Base-by-base conservation (phyloP, 139 green algal species). In the Marvania coccoides region DNA sequence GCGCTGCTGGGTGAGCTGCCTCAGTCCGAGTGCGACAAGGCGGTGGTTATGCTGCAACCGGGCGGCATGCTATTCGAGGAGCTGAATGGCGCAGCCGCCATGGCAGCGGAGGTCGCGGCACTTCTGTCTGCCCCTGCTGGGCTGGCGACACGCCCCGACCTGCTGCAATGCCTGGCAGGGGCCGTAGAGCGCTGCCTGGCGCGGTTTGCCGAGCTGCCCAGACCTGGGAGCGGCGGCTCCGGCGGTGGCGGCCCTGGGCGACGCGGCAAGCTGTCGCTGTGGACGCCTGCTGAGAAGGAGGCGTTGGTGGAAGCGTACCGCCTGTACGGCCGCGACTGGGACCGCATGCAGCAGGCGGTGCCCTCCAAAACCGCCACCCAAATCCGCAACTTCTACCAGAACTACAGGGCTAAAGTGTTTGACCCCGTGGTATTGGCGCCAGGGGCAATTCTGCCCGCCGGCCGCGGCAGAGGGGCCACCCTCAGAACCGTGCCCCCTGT, bases 341-440 rank as follows among this genome's bases (percentile, higher is more conserved):
- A 58, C 0, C 36, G 38, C 26, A 70, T 93, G 15, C 58, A 71
- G 3, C 60, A 75, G 15, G 76, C 73, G n/a, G 70, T 94, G 5
- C 87, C 84, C 7, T 67, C 37, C 53, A 94, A 91, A 61, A 78
- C 81, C 9, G 38, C 66, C 23, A 67, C 53, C 19, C 87, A 93
- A 69, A 80, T 92, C 58, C 90, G 89, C 57, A 90, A 81, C 45
- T 94, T 80, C 72, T 91, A 87, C 61, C 80, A 88, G 70, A 93
- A 90, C 70, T 90, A 90, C 71, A 15, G 24, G 51, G 24, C 26
- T 2, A 64, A 64, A 64, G 47, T 61, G 42, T 51, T 51, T 51
- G 42, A 51, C 19, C 42, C 42, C 19, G 19, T 51, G 19, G 19
- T 28, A 51, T 51, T 51, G 19, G 42, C 42, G 42, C 42, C 42